Base-by-base conservation (phyloP, 257 asterid genomes). In the Solanum chiquidenum region DNA sequence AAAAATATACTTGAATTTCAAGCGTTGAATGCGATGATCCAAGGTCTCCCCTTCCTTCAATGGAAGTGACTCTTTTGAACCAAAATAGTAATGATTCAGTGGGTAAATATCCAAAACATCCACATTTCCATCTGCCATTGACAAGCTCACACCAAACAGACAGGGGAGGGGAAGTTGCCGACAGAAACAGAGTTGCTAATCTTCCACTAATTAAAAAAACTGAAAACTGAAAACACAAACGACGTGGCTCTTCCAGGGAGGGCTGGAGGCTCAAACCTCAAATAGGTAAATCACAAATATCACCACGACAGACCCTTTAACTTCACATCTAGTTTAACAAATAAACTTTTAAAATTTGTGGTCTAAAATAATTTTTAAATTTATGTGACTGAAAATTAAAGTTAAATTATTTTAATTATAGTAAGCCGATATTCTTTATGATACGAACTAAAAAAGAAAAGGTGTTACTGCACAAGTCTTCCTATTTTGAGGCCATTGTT, bases 31-130 rank as follows among this genome's bases (percentile, higher is more conserved):
- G 21, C 98, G 98, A 89, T 93, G 98, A 79, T 92, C 86, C 55
- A 89, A 55, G 3, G 96, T 92, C 83, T 95, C 99, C 84, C 95
- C 99, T 88, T 83, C 91, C 89, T 86, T 95, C 23, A 87, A 84
- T 23, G 93, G 89, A 88, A 71, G 76, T 10, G 95, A 90, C 44
- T 92, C 94, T 37, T 46, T 92, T 89, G 94, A 94, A 86, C 98
- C 99, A 92, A 97, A 97, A 89, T 93, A 97, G 94, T 95, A 97
- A 84, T 92, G 89, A 79, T 89, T 90, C 25, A 97, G 96, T 25
- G 99, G 99, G 91, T 95, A 95, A 75, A 95, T 91, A 89, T 95
- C 94, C 87, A 97, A 31, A 4, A 89, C 92, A 83, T 68, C 5
- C 27, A 16, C 60, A 34, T 87, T 87, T 34, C 8, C 87, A 33